Evolutionary conservation across 768 basidiomycete genomes (phyloP).

Genomic region (Auriculariales sp.): DNA sequence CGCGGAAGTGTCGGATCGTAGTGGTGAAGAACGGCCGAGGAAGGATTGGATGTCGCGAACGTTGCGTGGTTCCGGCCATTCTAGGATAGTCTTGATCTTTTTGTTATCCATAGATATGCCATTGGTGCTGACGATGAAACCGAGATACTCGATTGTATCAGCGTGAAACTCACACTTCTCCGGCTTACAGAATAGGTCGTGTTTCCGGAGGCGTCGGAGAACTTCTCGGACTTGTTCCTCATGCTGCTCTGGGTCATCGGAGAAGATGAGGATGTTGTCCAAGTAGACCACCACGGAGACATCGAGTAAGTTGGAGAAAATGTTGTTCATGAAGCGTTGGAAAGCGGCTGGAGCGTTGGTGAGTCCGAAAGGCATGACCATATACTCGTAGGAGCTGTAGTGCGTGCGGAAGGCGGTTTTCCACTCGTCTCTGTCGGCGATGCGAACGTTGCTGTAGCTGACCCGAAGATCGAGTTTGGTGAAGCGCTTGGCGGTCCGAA

Average conservation of each 20-base stretch:
- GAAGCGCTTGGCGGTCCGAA: slow-evolving; percentile 5
- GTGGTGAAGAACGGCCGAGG: slow-evolving; percentile 16
- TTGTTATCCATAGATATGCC: slow-evolving; percentile 22
- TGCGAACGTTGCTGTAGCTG: slow-evolving; percentile 26
- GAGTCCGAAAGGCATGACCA: slow-evolving; percentile 25
- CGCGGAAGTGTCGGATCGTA: slow-evolving; percentile 15
- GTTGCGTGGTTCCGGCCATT: slow-evolving; percentile 22
- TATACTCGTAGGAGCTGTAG: slow-evolving; percentile 25
- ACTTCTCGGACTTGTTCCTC: slow-evolving; percentile 18
- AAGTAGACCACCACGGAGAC: slow-evolving; percentile 27
- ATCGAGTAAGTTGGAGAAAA: slow-evolving; percentile 18
- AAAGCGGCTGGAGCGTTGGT: slow-evolving; percentile 27
- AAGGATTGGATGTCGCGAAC: slow-evolving; percentile 19
- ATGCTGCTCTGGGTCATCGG: slow-evolving; percentile 19
- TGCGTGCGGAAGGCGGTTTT: slow-evolving; percentile 28
- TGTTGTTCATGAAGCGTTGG: slow-evolving; percentile 22
- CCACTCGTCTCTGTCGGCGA: slow-evolving; percentile 26
- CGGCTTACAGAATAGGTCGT: slow-evolving; percentile 19
- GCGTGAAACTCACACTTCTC: slow-evolving; percentile 27
- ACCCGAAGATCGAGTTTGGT: slow-evolving; percentile 21
- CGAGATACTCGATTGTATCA: slow-evolving; percentile 25
- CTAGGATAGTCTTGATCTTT: slow-evolving; percentile 23
- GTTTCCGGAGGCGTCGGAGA: slow-evolving; percentile 17
- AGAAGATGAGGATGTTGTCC: slow-evolving; percentile 31
- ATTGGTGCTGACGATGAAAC: slow-evolving; percentile 20